A percentile compares a stretch with the other conserved stretches of the same genome.
Evolutionary conservation across 495 filamentous ascomycete species (phyloP).

Genomic region (Rhizodiscina lignyota): DNA sequence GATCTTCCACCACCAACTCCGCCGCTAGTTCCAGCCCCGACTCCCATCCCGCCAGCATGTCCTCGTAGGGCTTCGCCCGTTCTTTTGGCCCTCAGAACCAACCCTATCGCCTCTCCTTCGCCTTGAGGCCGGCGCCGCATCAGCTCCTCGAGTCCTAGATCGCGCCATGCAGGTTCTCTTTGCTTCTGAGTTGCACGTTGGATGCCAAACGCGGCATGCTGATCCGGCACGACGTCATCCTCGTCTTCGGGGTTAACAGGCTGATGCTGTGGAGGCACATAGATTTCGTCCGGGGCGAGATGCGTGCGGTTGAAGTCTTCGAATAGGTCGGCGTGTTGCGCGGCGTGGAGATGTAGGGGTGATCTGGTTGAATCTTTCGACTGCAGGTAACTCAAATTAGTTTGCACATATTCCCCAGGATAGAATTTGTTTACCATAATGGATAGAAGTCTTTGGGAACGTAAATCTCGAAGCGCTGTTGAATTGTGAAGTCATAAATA

Average conservation of each 20-base stretch:
- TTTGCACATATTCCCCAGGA: too few relatives aligned
- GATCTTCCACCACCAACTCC: too few relatives aligned
- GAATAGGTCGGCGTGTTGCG: slow-evolving; percentile 75
- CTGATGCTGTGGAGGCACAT: slow-evolving; percentile 76
- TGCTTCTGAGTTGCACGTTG: slow-evolving; percentile 54
- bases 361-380: slow-evolving; percentile 56
- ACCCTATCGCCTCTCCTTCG: too few relatives aligned
- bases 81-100: too few relatives aligned
- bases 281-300: slow-evolving; percentile 45
- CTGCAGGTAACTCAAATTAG: too few relatives aligned
- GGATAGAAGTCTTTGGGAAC: too few relatives aligned
- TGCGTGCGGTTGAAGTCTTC: slow-evolving; percentile 36
- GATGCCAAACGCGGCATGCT: slow-evolving; percentile 95
- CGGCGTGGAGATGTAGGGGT: slow-evolving; percentile 69
- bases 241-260: slow-evolving; percentile 95
- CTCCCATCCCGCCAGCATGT: too few relatives aligned
- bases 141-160: slow-evolving; percentile 60
- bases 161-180: slow-evolving; percentile 67
- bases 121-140: slow-evolving; percentile 39
- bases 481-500: too few relatives aligned
- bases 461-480: too few relatives aligned
- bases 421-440: too few relatives aligned
- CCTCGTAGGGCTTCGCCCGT: too few relatives aligned
- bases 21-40: too few relatives aligned
- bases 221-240: slow-evolving; percentile 89